Evolutionary conservation across 116 monocot species (phyloP).

Genomic region (Iris pallida): DNA sequence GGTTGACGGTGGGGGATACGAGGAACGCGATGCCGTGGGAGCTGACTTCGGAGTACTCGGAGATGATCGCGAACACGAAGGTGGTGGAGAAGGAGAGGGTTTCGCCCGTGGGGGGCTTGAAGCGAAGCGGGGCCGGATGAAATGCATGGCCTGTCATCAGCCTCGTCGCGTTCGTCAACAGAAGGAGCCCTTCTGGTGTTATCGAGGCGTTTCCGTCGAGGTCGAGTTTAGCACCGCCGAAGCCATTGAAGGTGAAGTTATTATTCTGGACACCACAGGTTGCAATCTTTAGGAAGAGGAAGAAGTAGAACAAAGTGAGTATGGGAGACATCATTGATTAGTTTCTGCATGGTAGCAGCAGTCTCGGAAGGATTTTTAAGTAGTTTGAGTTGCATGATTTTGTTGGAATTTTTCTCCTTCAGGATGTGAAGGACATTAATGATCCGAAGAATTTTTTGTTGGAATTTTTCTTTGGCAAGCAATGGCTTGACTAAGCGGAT

Average conservation of each 20-base stretch:
- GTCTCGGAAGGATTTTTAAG: no score
- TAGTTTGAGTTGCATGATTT: no score
- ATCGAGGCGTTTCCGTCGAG: neutral
- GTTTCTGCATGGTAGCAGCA: no score
- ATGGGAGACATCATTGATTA: no score
- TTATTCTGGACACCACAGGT: neutral
- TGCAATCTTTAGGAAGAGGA: neutral
- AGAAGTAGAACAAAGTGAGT: no score
- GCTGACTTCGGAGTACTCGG: neutral
- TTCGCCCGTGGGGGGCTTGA: slow-evolving; percentile 7
- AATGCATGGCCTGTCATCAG: slow-evolving; percentile 2
- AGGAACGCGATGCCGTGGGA: slow-evolving; percentile 9
- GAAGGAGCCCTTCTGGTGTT: neutral
- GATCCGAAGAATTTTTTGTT: no score
- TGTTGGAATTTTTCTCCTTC: no score
- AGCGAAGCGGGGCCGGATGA: neutral
- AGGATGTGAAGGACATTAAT: no score
- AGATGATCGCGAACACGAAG: slow-evolving; percentile 6
- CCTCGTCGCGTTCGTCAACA: neutral
- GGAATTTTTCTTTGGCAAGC: no score
- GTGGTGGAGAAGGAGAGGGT: slow-evolving; percentile 11
- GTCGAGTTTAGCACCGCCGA: neutral
- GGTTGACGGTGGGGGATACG: slow-evolving; percentile 1
- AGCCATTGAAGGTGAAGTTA: neutral
- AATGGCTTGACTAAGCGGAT: no score